Base-by-base conservation (phyloP, 2,329 filamentous ascomycete genomes). In the Colletotrichum sp. region DNA sequence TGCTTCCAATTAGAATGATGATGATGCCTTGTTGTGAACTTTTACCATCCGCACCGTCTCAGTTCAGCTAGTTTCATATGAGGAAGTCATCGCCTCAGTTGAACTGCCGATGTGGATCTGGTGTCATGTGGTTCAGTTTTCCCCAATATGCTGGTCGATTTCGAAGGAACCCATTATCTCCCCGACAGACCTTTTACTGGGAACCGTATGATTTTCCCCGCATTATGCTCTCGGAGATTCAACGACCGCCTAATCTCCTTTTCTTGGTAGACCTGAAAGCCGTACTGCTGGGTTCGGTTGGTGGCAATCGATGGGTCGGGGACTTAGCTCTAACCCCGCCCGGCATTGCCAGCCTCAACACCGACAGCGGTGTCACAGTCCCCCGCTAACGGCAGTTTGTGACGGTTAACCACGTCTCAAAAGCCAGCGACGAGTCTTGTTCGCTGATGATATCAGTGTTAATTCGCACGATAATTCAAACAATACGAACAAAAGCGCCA, bases 401-500 rank as follows among this genome's bases (percentile, higher is more conserved):
- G n/a, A 52, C 39, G 44, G 44, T 13, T 8, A 52, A 52, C 10
- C 44, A 52, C 44, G n/a, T 52, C 44, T 52, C 44, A 52, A 52
- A 52, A 52, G 44, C 2, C 44, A 52, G 44, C n/a, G 12, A 21
- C 0, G 6, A 18, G 10, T 21, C 44, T 52, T 21, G 3, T 13
- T 21, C n/a, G 10, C 44, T 52, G 1, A 3, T 21, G 10, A 24
- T 52, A 52, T 52, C 44, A 52, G 6, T 8, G 0, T 0, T 21
- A 13, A 0, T 52, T 21, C n/a, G 44, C 44, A 52, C 44, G n/a
- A 21, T 52, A 52, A 6, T 32, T 16, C 30, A 30, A 32, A 0
- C 28, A 34, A 8, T 30, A 28, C 16, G 18, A 30, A 62, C 16
- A 16, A 62, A 62, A 34, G 26, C 26, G 10, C 10, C 10, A 87